A percentile compares a stretch with the other conserved stretches of the same genome.
Evolutionary conservation across 352 stramenopile species (phyloP).

Genomic region (Pythium sukuiense): DNA sequence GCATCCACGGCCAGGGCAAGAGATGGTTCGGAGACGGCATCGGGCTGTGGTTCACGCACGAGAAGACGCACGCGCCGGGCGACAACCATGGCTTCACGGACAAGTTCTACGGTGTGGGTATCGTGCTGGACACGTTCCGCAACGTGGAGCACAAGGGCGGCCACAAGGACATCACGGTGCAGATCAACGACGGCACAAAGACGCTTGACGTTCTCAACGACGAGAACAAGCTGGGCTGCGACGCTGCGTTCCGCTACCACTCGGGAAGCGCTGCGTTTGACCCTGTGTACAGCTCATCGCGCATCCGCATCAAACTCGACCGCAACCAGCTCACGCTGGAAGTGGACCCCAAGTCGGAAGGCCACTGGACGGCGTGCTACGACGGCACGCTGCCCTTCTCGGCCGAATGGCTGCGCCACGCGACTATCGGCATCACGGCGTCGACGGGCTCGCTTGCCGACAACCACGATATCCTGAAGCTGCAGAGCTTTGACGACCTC

Average conservation of each 20-base stretch:
- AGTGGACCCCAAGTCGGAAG: conserved; percentile 57
- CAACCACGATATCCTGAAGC: conserved; percentile 80
- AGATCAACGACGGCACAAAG: conserved; percentile 80
- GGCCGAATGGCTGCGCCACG: conserved; percentile 60
- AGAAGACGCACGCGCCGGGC: conserved; percentile 48
- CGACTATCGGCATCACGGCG: conserved; percentile 68
- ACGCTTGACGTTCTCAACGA: conserved; percentile 65
- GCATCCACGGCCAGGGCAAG: conserved; percentile 74
- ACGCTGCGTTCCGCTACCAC: conserved; percentile 79
- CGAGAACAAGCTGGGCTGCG: conserved; percentile 71
- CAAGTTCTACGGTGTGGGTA: conserved; percentile 69
- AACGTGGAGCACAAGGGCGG: conserved; percentile 77
- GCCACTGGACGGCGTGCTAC: conserved; percentile 67
- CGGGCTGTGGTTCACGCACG: conserved; percentile 71
- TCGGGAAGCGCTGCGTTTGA: conserved; percentile 68
- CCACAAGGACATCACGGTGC: conserved; percentile 81
- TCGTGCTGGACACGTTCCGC: conserved; percentile 78
- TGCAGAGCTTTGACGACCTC: conserved; percentile 61
- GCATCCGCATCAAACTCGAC: conserved; percentile 63
- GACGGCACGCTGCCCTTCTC: conserved; percentile 62
- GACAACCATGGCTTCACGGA: conserved; percentile 79
- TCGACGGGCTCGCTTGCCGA: conserved; percentile 78
- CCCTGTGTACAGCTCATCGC: conserved; percentile 68
- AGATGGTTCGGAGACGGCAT: conserved; percentile 83
- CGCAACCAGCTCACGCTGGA: conserved; percentile 55